These are phyloP conservation scores for Tephrocybe sp. DNA, from an alignment of 768 basidiomycete species.

Conservation along the genomic window DNA sequence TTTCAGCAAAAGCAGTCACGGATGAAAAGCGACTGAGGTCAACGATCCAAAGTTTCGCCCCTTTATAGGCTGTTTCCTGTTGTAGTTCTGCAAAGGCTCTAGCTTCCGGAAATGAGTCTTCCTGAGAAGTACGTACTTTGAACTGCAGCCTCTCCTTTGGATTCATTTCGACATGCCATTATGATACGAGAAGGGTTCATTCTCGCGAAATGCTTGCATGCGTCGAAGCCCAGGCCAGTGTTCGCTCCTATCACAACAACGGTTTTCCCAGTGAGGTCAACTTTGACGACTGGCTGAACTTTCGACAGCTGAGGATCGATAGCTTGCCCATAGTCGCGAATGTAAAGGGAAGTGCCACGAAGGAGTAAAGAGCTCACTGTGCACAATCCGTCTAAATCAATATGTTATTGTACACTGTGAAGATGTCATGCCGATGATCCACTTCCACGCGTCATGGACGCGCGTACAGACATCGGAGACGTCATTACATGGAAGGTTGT, in stretches of 20 bases:
- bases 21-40: slow-evolving; percentile 43
- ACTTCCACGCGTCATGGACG: too few species aligned
- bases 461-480: too few species aligned
- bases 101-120: not conserved
- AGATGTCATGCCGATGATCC: too few species aligned
- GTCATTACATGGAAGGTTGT: too few species aligned
- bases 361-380: not conserved
- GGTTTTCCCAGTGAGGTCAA: slow-evolving; percentile 43
- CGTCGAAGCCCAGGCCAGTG: slow-evolving; percentile 48
- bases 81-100: slow-evolving; percentile 21
- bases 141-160: slow-evolving; percentile 35
- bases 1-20: slow-evolving; percentile 37
- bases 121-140: slow-evolving; percentile 25
- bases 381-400: too few species aligned
- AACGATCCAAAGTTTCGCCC: slow-evolving; percentile 37
- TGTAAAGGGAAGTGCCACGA: too few species aligned
- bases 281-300: slow-evolving; percentile 28
- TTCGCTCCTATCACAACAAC: slow-evolving; percentile 53
- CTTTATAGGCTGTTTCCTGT: slow-evolving; percentile 31
- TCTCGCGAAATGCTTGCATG: slow-evolving; percentile 42
- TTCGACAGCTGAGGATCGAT: slow-evolving; percentile 19
- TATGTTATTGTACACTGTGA: too few species aligned
- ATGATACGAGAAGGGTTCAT: slow-evolving; percentile 43
- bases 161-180: slow-evolving; percentile 35
- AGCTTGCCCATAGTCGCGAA: slow-evolving; percentile 24